Evolutionary conservation across 2,329 filamentous ascomycete species (phyloP).

Genomic region (Claviceps fusiformis): DNA sequence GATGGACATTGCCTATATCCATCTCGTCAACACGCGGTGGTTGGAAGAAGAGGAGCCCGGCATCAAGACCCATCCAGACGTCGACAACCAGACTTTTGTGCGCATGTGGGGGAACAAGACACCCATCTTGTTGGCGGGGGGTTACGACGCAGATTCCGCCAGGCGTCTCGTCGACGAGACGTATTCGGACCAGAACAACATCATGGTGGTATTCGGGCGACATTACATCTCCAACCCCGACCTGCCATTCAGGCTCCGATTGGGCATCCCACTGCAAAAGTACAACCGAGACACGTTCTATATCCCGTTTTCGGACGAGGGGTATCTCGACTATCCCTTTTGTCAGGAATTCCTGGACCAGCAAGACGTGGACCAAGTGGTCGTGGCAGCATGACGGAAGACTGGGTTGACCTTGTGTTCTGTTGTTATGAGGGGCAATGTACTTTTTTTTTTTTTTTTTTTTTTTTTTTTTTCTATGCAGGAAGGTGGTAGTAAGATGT

Average conservation of each 20-base stretch:
- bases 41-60: neutral
- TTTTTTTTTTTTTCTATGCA: neutral
- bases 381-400: neutral
- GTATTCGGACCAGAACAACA: slow-evolving; percentile 17
- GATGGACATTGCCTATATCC: slow-evolving; percentile 45
- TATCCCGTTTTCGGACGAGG: slow-evolving; percentile 10
- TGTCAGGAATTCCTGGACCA: slow-evolving; percentile 2
- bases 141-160: neutral
- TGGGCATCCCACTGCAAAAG: slow-evolving; percentile 13
- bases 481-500: too few species aligned
- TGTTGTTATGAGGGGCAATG: too few species aligned
- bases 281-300: slow-evolving; percentile 19
- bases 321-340: slow-evolving; percentile 17
- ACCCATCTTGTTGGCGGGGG: slow-evolving; percentile 1
- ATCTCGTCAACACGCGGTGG: slow-evolving; percentile 45
- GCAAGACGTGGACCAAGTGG: neutral
- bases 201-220: slow-evolving; percentile 17
- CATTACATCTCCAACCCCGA: slow-evolving; percentile 19
- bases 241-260: slow-evolving; percentile 14
- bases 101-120: neutral
- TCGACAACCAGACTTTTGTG: neutral
- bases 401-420: too few species aligned
- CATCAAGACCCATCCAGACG: neutral
- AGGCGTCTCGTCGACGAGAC: slow-evolving; percentile 12
- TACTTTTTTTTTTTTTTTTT: neutral